Percentiles rank a stretch among this genome's conserved stretches.
These are phyloP conservation scores for Odontarrhena argentea DNA, from an alignment of 345 rosid genomes.

Conservation along the genomic window DNA sequence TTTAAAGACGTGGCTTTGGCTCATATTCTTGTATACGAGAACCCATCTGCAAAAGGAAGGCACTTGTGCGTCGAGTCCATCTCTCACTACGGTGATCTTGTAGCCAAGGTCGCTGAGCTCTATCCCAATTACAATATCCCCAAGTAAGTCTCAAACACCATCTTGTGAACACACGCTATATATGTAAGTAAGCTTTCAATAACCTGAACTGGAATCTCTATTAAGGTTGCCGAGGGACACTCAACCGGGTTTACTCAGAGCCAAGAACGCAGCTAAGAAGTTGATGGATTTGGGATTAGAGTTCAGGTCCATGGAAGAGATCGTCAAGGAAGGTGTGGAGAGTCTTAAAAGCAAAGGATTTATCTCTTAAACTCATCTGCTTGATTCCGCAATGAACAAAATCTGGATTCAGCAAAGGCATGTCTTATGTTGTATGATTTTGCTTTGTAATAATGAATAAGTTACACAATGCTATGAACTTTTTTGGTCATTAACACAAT, in stretches of 20 bases:
- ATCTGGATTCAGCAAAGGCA: conserved; percentile 26
- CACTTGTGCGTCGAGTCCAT: conserved; percentile 86
- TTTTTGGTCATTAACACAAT: background rate
- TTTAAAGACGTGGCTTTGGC: conserved; percentile 90
- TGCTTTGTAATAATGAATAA: conserved; percentile 18
- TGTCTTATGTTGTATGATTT: conserved; percentile 1
- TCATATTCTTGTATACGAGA: conserved; percentile 85
- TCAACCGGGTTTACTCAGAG: conserved; percentile 75
- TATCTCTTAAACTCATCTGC: conserved; percentile 44
- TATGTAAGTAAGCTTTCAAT: background rate
- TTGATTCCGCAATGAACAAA: conserved; percentile 13
- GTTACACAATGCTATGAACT: background rate
- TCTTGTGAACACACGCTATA: background rate
- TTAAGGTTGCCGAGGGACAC: conserved; percentile 72
- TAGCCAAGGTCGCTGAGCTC: conserved; percentile 84
- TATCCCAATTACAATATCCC: conserved; percentile 84
- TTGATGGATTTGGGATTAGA: conserved; percentile 75
- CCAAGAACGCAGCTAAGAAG: conserved; percentile 66
- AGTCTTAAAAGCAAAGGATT: conserved; percentile 73
- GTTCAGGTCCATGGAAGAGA: conserved; percentile 79
- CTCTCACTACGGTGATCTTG: conserved; percentile 90
- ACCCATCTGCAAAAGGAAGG: conserved; percentile 74
- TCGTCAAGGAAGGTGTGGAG: conserved; percentile 78
- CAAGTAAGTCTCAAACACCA: conserved; percentile 47
- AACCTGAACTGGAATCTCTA: background rate